A percentile compares a stretch with the other conserved stretches of the same genome.
phyloP scores from a whole-genome alignment of 2,329 filamentous ascomycete species.

The Colletotrichum incanum region DNA sequence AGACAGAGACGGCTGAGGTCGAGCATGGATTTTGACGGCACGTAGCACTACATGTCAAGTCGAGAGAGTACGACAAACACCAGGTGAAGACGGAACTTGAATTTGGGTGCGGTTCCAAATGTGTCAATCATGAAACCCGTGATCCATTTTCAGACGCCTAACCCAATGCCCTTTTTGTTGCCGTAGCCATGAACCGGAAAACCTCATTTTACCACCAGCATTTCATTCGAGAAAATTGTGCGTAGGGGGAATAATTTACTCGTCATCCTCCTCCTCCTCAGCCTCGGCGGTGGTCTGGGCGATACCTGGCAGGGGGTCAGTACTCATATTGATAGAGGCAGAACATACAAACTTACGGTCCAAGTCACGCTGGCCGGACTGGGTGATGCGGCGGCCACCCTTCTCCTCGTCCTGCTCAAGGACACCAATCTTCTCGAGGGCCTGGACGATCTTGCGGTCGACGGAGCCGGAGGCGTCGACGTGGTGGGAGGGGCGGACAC shows the following conservation, averaged over 20 bases:
- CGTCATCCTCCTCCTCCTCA: conserved; percentile 78
- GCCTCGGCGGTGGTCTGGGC: conserved; percentile 85
- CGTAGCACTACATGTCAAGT: conserved; percentile 8
- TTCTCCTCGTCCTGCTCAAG: conserved; percentile 98
- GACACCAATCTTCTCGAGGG: conserved; percentile 99
- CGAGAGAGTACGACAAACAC: background rate
- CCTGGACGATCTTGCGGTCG: conserved; percentile 97
- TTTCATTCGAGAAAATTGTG: background rate
- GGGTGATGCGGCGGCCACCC: conserved; percentile 98
- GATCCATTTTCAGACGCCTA: conserved; percentile 43
- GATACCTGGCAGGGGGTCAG: conserved; percentile 66
- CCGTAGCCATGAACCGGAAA: conserved; percentile 33
- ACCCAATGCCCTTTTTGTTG: conserved; percentile 33
- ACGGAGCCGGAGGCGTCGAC: conserved; percentile 95
- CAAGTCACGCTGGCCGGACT: conserved; percentile 98
- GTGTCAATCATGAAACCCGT: conserved; percentile 38
- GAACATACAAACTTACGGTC: conserved; percentile 73
- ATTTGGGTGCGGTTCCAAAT: conserved; percentile 31
- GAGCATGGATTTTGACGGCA: background rate
- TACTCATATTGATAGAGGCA: background rate
- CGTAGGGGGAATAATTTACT: conserved; percentile 63
- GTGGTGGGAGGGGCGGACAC: conserved; percentile 91
- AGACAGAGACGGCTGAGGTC: too few species aligned
- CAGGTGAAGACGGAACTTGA: conserved; percentile 34
- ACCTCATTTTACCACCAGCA: conserved; percentile 34